Percentiles rank a stretch among this genome's conserved stretches.
These are phyloP conservation scores for Helminthosporium solani DNA, from an alignment of 2,329 filamentous ascomycete genomes.

Conservation along the genomic window DNA sequence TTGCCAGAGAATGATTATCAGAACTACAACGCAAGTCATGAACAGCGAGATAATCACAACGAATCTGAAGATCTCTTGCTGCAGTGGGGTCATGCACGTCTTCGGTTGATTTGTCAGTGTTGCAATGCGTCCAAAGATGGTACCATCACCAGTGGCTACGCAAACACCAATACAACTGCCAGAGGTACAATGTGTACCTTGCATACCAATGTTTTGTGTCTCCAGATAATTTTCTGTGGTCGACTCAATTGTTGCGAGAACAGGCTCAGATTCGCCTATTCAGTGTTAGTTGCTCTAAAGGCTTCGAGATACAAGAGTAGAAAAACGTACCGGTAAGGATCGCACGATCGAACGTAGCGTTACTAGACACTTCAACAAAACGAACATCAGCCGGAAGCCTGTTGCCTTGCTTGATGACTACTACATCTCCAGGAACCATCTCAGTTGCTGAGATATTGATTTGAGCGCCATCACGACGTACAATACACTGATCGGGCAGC, in stretches of 20 bases:
- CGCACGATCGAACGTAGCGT: conserved; percentile 71
- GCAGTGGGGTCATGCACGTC: conserved; percentile 66
- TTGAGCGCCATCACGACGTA: conserved; percentile 61
- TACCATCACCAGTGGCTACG: conserved; percentile 69
- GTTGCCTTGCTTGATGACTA: conserved; percentile 69
- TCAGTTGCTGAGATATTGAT: conserved; percentile 55
- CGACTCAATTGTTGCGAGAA: conserved; percentile 63
- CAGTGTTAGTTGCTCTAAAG: conserved; percentile 11
- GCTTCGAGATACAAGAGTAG: neutral
- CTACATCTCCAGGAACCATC: conserved; percentile 70
- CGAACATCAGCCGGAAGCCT: conserved; percentile 74
- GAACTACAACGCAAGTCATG: conserved; percentile 64
- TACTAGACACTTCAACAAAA: conserved; percentile 66
- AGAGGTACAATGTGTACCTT: conserved; percentile 76
- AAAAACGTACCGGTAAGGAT: conserved; percentile 62
- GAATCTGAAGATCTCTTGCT: conserved; percentile 72
- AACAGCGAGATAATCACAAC: conserved; percentile 68
- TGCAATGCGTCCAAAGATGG: conserved; percentile 75
- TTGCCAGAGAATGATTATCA: conserved; percentile 67
- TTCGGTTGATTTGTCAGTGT: conserved; percentile 70
- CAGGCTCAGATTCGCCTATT: conserved; percentile 63
- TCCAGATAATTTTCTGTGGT: conserved; percentile 72
- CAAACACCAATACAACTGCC: conserved; percentile 68
- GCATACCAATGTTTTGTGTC: conserved; percentile 72
- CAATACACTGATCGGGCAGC: conserved; percentile 71